Evolutionary conservation across 1,284 basidiomycete genomes (phyloP).

Genomic region (Microbotryomycetes sp.): DNA sequence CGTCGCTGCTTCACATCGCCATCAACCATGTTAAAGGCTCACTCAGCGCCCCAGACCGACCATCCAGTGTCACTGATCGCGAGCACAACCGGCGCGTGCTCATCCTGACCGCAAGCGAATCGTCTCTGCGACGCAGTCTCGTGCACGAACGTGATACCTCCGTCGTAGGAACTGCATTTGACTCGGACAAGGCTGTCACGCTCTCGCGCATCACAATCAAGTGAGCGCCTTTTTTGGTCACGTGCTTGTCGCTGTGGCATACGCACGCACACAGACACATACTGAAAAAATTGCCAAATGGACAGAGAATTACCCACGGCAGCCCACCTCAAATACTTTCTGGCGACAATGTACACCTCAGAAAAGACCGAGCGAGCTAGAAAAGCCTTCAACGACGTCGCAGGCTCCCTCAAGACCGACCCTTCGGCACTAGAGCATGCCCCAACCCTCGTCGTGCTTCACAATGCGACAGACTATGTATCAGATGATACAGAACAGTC

Average conservation of each 20-base stretch:
- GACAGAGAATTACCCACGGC: constrained; percentile 18
- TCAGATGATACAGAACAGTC: not conserved
- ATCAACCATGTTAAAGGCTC: constrained; percentile 11
- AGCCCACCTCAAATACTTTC: constrained; percentile 25
- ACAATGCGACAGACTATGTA: constrained; percentile 14
- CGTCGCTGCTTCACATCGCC: constrained; percentile 15
- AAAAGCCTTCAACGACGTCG: not conserved
- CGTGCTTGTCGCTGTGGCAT: not conserved
- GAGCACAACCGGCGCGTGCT: constrained; percentile 4
- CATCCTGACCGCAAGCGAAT: constrained; percentile 8
- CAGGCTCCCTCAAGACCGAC: not conserved
- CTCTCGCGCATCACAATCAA: constrained; percentile 2
- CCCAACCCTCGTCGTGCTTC: constrained; percentile 23
- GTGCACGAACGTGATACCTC: constrained; percentile 14
- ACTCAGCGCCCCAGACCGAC: not conserved
- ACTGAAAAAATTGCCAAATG: not conserved
- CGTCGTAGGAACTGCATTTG: not conserved
- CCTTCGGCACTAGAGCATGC: constrained; percentile 13
- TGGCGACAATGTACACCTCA: constrained; percentile 10
- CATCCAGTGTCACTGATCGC: not conserved
- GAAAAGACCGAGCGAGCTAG: not conserved
- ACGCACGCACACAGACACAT: not conserved
- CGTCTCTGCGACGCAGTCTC: not conserved
- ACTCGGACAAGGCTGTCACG: not conserved
- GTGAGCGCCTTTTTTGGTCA: constrained; percentile 6